phyloP scores from a whole-genome alignment of 2,329 filamentous ascomycete species.

The Microthyrium microscopicum region DNA sequence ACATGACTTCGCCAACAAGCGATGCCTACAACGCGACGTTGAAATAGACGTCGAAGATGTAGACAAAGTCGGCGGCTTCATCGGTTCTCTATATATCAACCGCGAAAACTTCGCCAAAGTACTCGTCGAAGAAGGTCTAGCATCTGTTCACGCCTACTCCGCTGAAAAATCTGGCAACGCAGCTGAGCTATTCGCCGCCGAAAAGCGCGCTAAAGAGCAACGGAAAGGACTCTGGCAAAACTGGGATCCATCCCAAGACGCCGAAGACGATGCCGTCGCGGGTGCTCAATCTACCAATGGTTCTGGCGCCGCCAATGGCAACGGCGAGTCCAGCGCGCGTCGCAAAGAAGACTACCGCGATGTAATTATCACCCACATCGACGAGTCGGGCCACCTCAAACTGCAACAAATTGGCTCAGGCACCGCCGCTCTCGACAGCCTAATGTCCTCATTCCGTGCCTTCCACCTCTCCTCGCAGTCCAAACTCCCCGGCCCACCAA shows the following conservation, averaged over 20 bases:
- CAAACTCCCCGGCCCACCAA: conserved; percentile 58
- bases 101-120: conserved; percentile 91
- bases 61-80: conserved; percentile 95
- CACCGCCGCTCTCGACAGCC: conserved; percentile 62
- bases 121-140: conserved; percentile 84
- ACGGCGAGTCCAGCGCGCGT: conserved; percentile 28
- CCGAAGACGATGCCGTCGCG: conserved; percentile 33
- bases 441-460: conserved; percentile 82
- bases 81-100: conserved; percentile 83
- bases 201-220: conserved; percentile 76
- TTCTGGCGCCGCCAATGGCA: conserved; percentile 29
- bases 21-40: conserved; percentile 85
- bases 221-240: conserved; percentile 83
- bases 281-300: conserved; percentile 23
- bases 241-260: conserved; percentile 82
- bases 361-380: conserved; percentile 80
- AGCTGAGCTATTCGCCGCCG: conserved; percentile 70
- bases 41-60: conserved; percentile 90
- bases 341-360: conserved; percentile 84
- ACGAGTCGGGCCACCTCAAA: conserved; percentile 67
- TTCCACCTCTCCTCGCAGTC: conserved; percentile 69
- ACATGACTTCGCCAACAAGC: conserved; percentile 72
- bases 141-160: conserved; percentile 83
- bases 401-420: conserved; percentile 79
- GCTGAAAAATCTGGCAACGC: conserved; percentile 90